Evolutionary conservation across 2,329 filamentous ascomycete species (phyloP), one percentile per base, ranked within the genome.

Genomic region (Scleromitrula shiraiana): DNA sequence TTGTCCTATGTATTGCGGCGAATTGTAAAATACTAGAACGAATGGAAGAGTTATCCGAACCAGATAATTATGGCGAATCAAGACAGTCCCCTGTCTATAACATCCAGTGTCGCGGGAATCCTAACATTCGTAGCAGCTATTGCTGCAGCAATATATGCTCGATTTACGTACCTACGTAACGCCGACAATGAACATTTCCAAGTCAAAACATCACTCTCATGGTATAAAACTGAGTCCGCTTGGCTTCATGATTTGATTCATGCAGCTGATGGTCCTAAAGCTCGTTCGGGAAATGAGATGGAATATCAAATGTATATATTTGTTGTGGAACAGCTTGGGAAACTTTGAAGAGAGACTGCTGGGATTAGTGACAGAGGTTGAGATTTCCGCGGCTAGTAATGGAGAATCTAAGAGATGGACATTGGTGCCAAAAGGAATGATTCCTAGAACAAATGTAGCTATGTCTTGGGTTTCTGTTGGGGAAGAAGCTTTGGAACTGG

Each of bases 221-320:
- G 71, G 70, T 74, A 68, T 58, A 74, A 74, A 56, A 74, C 69
- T 0, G 71, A 74, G 58, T 70, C 68, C 2, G 61, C 64, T 5
- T 74, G 68, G 67, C 65, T 75, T 12, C 58, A 65, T 3, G 67
- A 72, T 44, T 66, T 74, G 0, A 58, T 72, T 26, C 58, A 58
- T 15, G 63, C 59, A 20, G 33, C 24, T 20, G 30, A 35, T 30
- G 30, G 29, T 3, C 26, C 32, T 8, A 38, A 27, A 29, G 32
- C 42, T 15, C 26, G 39, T n/a, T 37, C 26, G 12, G 57, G 14
- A 12, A n/a, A 33, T 19, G 62, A 62, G 39, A 62, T 64, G n/a
- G 68, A 73, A 51, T 66, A 68, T 45, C 65, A 73, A 44, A 73
- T 74, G 69, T 73, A 70, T 55, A 58, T 56, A 1, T 73, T 72